These are phyloP conservation scores for Sedum album DNA, from an alignment of 164 flowering plant genomes.

Conservation along the genomic window DNA sequence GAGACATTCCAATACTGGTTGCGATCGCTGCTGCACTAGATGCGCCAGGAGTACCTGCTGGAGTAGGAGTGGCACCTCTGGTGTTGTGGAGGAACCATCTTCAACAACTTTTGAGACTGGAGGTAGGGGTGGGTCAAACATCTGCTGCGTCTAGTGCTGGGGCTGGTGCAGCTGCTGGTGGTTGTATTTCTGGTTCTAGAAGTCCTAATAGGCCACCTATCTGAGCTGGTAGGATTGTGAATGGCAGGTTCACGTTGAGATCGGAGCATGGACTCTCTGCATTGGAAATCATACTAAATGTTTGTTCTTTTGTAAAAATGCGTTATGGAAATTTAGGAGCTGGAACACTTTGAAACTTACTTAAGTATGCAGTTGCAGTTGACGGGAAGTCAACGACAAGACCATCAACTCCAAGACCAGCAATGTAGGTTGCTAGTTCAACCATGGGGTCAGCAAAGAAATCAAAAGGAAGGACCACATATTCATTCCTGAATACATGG, in stretches of 20 bases:
- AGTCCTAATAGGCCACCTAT: constrained; percentile 26
- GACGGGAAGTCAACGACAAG: constrained; percentile 68
- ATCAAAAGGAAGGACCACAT: constrained; percentile 40
- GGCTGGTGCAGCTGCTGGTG: constrained; percentile 43
- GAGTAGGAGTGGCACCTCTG: background rate
- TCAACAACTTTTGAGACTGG: constrained; percentile 3
- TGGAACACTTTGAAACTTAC: constrained; percentile 36
- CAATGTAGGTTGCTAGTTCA: constrained; percentile 42
- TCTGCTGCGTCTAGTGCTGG: constrained; percentile 30
- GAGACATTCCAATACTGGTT: background rate
- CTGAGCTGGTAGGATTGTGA: constrained; percentile 28
- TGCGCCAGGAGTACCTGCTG: background rate
- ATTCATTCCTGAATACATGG: constrained; percentile 54
- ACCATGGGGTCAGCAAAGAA: constrained; percentile 61
- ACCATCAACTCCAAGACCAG: constrained; percentile 37
- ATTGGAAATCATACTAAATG: background rate
- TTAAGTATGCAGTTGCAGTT: constrained; percentile 52
- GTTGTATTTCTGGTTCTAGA: constrained; percentile 14
- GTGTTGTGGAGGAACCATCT: background rate
- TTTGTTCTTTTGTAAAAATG: too few species aligned
- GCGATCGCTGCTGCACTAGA: background rate
- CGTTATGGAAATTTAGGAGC: background rate
- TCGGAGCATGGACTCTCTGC: constrained; percentile 61
- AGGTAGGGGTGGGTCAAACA: constrained; percentile 3
- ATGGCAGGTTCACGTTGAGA: constrained; percentile 10